Base-by-base conservation (phyloP, 306 rosid genomes). In the Psophocarpus tetragonolobus region DNA sequence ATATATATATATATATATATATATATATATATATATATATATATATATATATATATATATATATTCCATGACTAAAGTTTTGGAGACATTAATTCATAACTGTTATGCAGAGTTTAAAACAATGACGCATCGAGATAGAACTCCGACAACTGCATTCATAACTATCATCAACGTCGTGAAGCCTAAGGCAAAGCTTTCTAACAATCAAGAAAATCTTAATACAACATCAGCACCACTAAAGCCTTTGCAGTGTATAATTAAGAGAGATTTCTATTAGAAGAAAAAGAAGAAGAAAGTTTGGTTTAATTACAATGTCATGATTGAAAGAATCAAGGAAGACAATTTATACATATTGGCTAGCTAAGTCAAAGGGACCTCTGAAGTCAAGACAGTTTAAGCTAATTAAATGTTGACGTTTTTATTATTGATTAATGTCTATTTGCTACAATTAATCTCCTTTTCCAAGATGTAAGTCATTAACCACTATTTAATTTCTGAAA, bases 111-210 rank as follows among this genome's bases (percentile, higher is more conserved):
- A 68, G 38, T 56, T 3, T 17, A 24, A 13, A 24, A 42, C 23
- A 67, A 17, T 65, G 75, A 44, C 1, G 30, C 75, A n/a, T 80
- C 63, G 41, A 20, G 53, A 53, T 65, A 17, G 17, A 80, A 74
- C 33, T 13, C 76, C 48, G 64, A 58, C 77, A 58, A 21, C 53
- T 36, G 51, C 60, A 48, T 60, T 58, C 23, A 26, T 56, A 56
- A 2, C 4, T 13, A 27, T 44, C 23, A 2, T 30, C 58, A 7
- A 27, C 27, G 20, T 26, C 23, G 7, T 68, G 54, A 68, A 68
- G 21, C 68, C 51, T 7, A 68, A 81, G 15, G 14, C 35, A 67
- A 24, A 26, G 27, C 44, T 35, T 44, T 44, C 29, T 20, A 47
- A 10, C 24, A 53, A 80, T 56, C 30, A 38, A 39, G 20, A 53